A percentile compares a stretch with the other conserved stretches of the same genome.
These are phyloP conservation scores for Lipomyces sp. DNA, from an alignment of 805 yeast species.

Conservation along the genomic window DNA sequence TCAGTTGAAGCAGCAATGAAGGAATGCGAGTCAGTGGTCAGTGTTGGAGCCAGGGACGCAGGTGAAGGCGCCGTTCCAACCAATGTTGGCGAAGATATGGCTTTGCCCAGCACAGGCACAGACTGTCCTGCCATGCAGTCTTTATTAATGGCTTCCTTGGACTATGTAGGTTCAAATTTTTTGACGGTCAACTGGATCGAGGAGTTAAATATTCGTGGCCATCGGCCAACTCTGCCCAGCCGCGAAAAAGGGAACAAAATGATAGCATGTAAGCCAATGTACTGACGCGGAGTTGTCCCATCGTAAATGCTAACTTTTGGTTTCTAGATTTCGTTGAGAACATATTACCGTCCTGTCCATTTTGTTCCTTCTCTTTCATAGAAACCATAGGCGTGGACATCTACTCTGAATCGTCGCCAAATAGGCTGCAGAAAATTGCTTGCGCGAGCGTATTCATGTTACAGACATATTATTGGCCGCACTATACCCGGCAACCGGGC, in stretches of 20 bases:
- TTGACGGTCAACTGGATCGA: slow-evolving; percentile 13
- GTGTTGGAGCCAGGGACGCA: too few relatives aligned
- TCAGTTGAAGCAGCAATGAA: too few relatives aligned
- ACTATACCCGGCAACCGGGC: slow-evolving; percentile 1
- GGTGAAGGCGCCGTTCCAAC: too few relatives aligned
- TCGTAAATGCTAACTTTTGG: not conserved
- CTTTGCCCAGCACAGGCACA: not conserved
- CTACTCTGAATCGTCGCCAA: not conserved
- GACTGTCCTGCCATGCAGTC: slow-evolving; percentile 4
- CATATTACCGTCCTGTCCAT: slow-evolving; percentile 4
- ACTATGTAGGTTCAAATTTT: slow-evolving; percentile 15
- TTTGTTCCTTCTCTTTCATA: slow-evolving; percentile 9
- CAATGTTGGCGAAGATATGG: not conserved
- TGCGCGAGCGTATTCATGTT: slow-evolving; percentile 14
- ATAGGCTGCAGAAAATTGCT: slow-evolving; percentile 8
- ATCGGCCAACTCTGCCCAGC: not conserved
- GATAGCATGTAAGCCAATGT: slow-evolving; percentile 7
- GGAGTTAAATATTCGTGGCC: slow-evolving; percentile 1
- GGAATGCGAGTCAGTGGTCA: too few relatives aligned
- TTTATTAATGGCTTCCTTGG: slow-evolving; percentile 11
- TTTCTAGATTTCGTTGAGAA: slow-evolving; percentile 7
- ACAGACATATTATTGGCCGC: slow-evolving; percentile 3
- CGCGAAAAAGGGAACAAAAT: not conserved
- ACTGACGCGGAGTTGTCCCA: not conserved
- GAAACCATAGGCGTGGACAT: slow-evolving; percentile 4